Evolutionary conservation across 2,329 filamentous ascomycete species (phyloP), one percentile per base, ranked within the genome.

Genomic region (Teratosphaeria epicoccoides): DNA sequence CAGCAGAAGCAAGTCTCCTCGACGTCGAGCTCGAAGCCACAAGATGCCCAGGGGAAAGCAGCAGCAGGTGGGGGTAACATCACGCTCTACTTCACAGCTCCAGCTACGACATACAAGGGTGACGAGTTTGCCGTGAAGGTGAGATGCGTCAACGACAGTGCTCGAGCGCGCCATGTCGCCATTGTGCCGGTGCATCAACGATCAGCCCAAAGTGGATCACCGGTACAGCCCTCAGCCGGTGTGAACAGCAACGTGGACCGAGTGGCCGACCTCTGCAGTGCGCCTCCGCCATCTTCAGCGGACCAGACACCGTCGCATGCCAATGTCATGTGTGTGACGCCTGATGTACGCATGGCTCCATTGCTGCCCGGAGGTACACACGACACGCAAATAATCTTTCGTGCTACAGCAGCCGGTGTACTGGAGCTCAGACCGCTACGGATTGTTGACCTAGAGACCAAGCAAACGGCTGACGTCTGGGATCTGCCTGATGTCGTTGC

Each of bases 401-500:
- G 89, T 49, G 82, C 86, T 3, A 70, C 89, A 49, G 69, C 68
- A 49, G 74, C 79, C 46, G 87, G 87, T 0, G 76, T 87, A 26
- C 75, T 87, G 25, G 76, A 77, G n/a, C 68, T 91, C 2, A 87
- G 90, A 59, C 82, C 83, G 2, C 74, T 91, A 20, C 74, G 85
- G 47, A 79, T 91, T 1, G 75, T 90, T 3, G 87, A 93, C 66
- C 65, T 91, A 54, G 79, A 74, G 22, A 85, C 80, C 28, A 83
- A 87, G 62, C 85, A 90, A 70, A 84, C 86, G 63, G 83, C 87
- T 3, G 86, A 91, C 66, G 82, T 90, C 50, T 77, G 80, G 54
- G 84, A 91, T 55, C 65, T 93, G 57, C 87, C 87, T 0, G 81
- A 78, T 44, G 80, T 88, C 59, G 69, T 88, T 50, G 24, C 33